These are phyloP conservation scores for Starmerella gropengiesseri DNA, from an alignment of 805 yeast genomes.

Conservation along the genomic window DNA sequence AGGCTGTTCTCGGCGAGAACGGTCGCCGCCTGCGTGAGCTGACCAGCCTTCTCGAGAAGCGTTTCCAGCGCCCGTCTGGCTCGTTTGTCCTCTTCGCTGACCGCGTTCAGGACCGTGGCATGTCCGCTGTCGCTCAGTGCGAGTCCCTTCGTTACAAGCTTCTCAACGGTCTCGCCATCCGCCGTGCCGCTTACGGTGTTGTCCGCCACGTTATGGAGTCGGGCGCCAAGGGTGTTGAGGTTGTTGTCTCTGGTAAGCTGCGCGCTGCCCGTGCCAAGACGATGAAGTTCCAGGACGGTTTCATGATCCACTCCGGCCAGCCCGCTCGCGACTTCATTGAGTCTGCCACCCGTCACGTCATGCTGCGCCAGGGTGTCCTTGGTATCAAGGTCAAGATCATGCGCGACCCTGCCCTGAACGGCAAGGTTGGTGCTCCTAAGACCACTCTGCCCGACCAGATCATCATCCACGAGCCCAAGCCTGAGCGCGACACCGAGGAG, in stretches of 20 bases:
- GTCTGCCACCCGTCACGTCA: slow-evolving; percentile 97
- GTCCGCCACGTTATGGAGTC: slow-evolving; percentile 99
- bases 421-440: slow-evolving; percentile 32
- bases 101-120: slow-evolving; percentile 99
- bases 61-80: slow-evolving; percentile 94
- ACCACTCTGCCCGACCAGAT: slow-evolving; percentile 87
- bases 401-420: slow-evolving; percentile 75
- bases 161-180: slow-evolving; percentile 96
- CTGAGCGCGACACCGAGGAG: slow-evolving; percentile 47
- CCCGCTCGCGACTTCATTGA: slow-evolving; percentile 98
- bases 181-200: slow-evolving; percentile 99
- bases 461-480: slow-evolving; percentile 87
- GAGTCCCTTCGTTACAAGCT: slow-evolving; percentile 97
- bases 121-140: slow-evolving; percentile 99
- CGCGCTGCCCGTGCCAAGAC: slow-evolving; percentile 99
- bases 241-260: slow-evolving; percentile 98
- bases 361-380: slow-evolving; percentile 99
- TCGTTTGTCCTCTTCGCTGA: slow-evolving; percentile 92
- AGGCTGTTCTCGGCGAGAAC: slow-evolving; percentile 97
- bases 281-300: slow-evolving; percentile 99
- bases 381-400: slow-evolving; percentile 99
- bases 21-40: slow-evolving; percentile 99
- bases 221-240: slow-evolving; percentile 99
- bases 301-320: slow-evolving; percentile 99
- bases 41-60: slow-evolving; percentile 94